Percentiles rank a stretch among this genome's conserved stretches.
Conservation (phyloP, 805 yeast genomes). For the Sugiyamaella floridensis region DNA sequence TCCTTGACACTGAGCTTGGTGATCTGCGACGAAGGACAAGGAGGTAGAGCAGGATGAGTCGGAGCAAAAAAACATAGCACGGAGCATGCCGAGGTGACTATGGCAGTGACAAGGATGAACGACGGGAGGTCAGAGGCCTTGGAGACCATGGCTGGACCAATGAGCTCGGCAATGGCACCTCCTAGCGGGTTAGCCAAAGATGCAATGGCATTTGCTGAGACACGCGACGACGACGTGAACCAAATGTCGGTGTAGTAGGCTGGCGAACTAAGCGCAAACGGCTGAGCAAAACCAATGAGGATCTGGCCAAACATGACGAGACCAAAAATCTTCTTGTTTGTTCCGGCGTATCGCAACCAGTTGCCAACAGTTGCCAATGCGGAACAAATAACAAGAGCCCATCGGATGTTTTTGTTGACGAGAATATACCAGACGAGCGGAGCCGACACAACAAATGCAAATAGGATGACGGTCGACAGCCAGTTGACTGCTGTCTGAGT, state of each 20-base stretch:
- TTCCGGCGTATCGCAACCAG: conserved; percentile 30
- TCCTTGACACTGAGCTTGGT: conserved; percentile 20
- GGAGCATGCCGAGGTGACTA: conserved; percentile 20
- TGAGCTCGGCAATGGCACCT: conserved; percentile 30
- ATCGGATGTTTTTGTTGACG: conserved; percentile 18
- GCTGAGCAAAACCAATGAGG: conserved; percentile 30
- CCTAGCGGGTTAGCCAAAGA: conserved; percentile 31
- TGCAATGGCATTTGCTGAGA: conserved; percentile 32
- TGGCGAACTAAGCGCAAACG: conserved; percentile 29
- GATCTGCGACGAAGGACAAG: conserved; percentile 29
- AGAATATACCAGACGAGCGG: conserved; percentile 26
- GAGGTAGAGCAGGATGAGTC: conserved; percentile 23
- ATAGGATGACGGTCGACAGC: conserved; percentile 29
- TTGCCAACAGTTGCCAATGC: conserved; percentile 24
- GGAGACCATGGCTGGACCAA: conserved; percentile 29
- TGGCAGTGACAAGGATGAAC: conserved; percentile 23
- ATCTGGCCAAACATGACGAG: conserved; percentile 31
- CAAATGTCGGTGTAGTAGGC: conserved; percentile 29
- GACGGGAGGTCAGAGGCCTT: conserved; percentile 18
- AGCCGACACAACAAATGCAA: conserved; percentile 24
- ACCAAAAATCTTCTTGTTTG: conserved; percentile 22
- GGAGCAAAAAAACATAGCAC: conserved; percentile 21
- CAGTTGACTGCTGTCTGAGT: conserved; percentile 29
- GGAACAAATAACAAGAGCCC: conserved; percentile 21
- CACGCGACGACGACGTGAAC: conserved; percentile 29